phyloP scores from a whole-genome alignment of 2,329 filamentous ascomycete genomes.

The Fusarium kyushuense region DNA sequence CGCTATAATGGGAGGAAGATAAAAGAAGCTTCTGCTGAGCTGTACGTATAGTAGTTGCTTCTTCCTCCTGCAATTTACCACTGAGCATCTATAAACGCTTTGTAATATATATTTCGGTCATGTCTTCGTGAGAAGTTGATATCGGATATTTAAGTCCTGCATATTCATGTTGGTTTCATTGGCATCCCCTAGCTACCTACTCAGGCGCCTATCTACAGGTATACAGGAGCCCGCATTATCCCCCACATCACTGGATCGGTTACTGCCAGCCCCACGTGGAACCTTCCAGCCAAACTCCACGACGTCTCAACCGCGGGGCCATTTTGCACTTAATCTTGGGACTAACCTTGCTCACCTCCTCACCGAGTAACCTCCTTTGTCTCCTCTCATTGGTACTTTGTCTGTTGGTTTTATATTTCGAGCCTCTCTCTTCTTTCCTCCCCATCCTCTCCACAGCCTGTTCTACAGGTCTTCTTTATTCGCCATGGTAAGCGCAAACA shows the following conservation, averaged over 20 bases:
- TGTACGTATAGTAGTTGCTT: too few species aligned
- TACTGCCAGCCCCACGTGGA: slow-evolving; percentile 46
- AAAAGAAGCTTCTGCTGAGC: too few species aligned
- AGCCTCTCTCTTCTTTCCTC: not conserved
- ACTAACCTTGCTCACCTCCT: slow-evolving; percentile 22
- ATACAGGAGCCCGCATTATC: not conserved
- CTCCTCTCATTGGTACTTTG: slow-evolving; percentile 18
- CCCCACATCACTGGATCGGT: slow-evolving; percentile 4
- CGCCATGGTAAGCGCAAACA: slow-evolving; percentile 29
- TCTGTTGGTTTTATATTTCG: not conserved
- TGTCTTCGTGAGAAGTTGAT: not conserved
- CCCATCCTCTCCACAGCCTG: slow-evolving; percentile 10
- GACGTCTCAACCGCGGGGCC: slow-evolving; percentile 42
- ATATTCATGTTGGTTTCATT: not conserved
- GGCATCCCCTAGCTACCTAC: not conserved
- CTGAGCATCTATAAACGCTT: too few species aligned
- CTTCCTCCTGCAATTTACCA: too few species aligned
- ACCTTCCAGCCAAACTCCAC: slow-evolving; percentile 48
- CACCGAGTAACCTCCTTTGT: slow-evolving; percentile 5
- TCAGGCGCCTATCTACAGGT: too few species aligned
- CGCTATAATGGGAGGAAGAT: too few species aligned
- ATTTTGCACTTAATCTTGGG: slow-evolving; percentile 27
- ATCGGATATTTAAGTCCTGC: not conserved
- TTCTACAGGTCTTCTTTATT: slow-evolving; percentile 19
- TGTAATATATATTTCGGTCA: not conserved